Base-by-base conservation (phyloP, 495 filamentous ascomycete genomes). In the Entonaema liquescens region DNA sequence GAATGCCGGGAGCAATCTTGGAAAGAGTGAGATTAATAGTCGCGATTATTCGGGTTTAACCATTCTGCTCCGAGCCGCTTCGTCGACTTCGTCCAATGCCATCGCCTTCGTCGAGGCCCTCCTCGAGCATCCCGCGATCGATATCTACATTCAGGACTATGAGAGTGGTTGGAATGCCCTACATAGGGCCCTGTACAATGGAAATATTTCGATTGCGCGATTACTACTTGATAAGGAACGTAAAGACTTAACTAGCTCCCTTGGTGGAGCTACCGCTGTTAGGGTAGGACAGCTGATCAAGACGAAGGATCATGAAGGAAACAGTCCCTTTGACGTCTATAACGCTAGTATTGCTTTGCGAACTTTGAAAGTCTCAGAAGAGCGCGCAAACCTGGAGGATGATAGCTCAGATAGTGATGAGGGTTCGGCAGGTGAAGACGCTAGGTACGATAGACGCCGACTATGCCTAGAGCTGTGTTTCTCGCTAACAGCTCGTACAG, bases 101-200 rank as follows among this genome's bases (percentile, higher is more conserved):
- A 73, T 88, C 11, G 83, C 81, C 15, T 97, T 97, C 68, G 93
- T 93, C 15, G 79, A 85, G 60, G 91, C 93, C 12, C 80, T 98
- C 21, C 82, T 98, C 8, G 88, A 91, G 19, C 89, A 94, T 65
- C 92, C 95, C 6, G 83, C 89, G n/a, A 86, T 91, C 63, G 95
- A 99, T 80, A 85, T 98, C 12, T 93, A 96, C 70, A 79, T 84
- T 15, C 93, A 96, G 68, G 95, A 99, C 78, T 82, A 85, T 42
- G 95, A 99, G 78, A 98, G 90, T 78, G 96, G 95, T 21, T 99
- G 95, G 95, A 98, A 96, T 57, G 89, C 94, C 19, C 82, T 99
- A 49, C 95, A 99, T 73, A 88, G 95, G 71, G 93, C 96, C 9
- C 83, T 99, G 54, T 99, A 98, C 74, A 90, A 91, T 72, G 96